Base-by-base conservation (phyloP, 176 grass and related monocot species). In the Zea luxurians region DNA sequence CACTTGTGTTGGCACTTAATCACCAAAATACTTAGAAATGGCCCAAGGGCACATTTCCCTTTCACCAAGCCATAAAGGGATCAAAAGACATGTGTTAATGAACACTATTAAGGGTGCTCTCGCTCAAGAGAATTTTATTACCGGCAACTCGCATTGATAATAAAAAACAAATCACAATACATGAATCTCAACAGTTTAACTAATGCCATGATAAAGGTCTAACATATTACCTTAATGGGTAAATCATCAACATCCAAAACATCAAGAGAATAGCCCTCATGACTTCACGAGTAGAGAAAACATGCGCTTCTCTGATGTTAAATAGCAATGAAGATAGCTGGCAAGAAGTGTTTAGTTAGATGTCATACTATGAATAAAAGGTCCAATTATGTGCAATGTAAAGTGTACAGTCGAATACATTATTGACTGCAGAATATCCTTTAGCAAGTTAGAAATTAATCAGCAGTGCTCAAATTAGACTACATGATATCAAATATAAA, bases 211-310 rank as follows among this genome's bases (percentile, higher is more conserved):
- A 58, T 48, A 73, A 66, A 50, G 66, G 77, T 34, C 34, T 27
- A 61, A 54, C 16, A 85, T 70, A 83, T 77, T 89, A 99, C 96
- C 92, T 95, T 92, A 76, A 82, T 76, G 55, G 61, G 55, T 92
- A 92, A 99, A 59, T 92, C 96, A 89, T 99, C 96, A 76, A 99
- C 96, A 76, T 95, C 96, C 79, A 99, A 99, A 68, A 91, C 90
- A 89, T 96, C 92, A 46, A 99, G 87, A 76, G 96, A 99, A 82
- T 96, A 99, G 65, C 92, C 88, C 73, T 99, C 96, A 27, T 27
- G 27, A 27, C 27, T 27, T 27, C 27, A 16, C 50, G 78, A 44
- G 96, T 99, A 41, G 96, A 99, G 78, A 99, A 99, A 69, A 95
- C 90, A 77, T 96, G 96, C 12, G 96, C 96, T 92, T 95, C 96